Conservation (phyloP, 2,329 filamentous ascomycete genomes). For the Talaromyces amestolkiae region DNA sequence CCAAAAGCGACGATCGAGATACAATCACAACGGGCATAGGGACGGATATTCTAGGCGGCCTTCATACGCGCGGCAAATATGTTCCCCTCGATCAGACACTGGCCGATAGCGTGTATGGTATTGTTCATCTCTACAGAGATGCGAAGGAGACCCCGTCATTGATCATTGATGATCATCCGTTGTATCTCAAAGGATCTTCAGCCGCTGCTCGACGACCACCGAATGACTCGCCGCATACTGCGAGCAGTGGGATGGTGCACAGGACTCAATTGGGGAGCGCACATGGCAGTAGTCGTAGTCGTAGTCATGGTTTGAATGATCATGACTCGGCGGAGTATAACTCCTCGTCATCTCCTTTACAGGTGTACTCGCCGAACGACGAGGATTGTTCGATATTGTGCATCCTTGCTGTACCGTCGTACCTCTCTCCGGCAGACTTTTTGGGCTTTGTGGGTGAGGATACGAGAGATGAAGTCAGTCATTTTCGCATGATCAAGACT, state of each 20-base stretch:
- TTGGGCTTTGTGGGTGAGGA: constrained; percentile 86
- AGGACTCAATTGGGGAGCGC: constrained; percentile 9
- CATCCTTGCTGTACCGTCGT: constrained; percentile 90
- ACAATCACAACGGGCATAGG: constrained; percentile 50
- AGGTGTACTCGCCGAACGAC: constrained; percentile 21
- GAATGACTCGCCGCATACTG: constrained; percentile 25
- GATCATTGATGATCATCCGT: constrained; percentile 46
- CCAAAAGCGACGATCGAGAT: constrained; percentile 30
- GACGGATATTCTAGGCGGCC: constrained; percentile 57
- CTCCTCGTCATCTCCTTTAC: constrained; percentile 12
- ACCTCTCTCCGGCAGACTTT: constrained; percentile 87
- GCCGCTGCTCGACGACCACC: constrained; percentile 32
- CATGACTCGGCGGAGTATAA: constrained; percentile 15
- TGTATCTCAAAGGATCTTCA: constrained; percentile 39
- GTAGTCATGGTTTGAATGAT: constrained; percentile 18
- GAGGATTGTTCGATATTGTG: constrained; percentile 82
- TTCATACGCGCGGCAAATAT: constrained; percentile 79
- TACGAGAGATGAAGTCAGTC: constrained; percentile 81
- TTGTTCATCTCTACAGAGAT: constrained; percentile 92
- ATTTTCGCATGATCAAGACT: constrained; percentile 93
- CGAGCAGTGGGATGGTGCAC: constrained; percentile 16
- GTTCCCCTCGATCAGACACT: constrained; percentile 67
- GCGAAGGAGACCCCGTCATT: constrained; percentile 68
- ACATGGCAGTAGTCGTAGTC: constrained; percentile 12
- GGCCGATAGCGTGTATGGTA: constrained; percentile 82